Conservation (phyloP, 2,329 filamentous ascomycete genomes). For the Coniella lustricola region DNA sequence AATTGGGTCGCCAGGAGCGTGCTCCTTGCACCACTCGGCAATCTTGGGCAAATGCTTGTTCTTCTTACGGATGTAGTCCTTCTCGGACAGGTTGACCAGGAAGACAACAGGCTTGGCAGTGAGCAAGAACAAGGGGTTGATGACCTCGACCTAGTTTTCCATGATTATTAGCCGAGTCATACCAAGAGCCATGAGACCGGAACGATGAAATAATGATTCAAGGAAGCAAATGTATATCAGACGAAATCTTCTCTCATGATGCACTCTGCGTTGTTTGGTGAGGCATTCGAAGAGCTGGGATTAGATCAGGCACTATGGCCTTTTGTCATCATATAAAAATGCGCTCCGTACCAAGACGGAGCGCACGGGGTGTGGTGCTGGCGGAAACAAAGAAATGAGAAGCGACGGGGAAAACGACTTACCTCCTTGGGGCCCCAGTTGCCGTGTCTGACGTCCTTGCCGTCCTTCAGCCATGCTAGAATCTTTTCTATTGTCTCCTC, state of each 20-base stretch:
- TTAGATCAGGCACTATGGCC: slow-evolving; percentile 89
- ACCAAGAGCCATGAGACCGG: slow-evolving; percentile 4
- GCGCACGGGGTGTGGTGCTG: slow-evolving; percentile 19
- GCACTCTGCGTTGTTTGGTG: slow-evolving; percentile 65
- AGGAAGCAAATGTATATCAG: slow-evolving; percentile 44
- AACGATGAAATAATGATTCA: slow-evolving; percentile 6
- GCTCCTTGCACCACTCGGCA: slow-evolving; percentile 89
- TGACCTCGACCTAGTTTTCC: slow-evolving; percentile 73
- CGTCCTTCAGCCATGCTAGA: slow-evolving; percentile 71
- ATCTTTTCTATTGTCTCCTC: slow-evolving; percentile 91
- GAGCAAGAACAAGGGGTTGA: slow-evolving; percentile 92
- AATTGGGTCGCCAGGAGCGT: slow-evolving; percentile 81
- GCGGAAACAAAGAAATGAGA: slow-evolving; percentile 17
- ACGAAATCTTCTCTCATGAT: slow-evolving; percentile 79
- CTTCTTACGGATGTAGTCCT: slow-evolving; percentile 96
- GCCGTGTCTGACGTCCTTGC: slow-evolving; percentile 90
- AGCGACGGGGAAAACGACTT: slow-evolving; percentile 34
- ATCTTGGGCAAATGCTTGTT: slow-evolving; percentile 97
- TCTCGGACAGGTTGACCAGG: slow-evolving; percentile 94
- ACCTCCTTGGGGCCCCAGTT: slow-evolving; percentile 94
- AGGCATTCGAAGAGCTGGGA: slow-evolving; percentile 99
- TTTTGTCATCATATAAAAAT: slow-evolving; percentile 89
- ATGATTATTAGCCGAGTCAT: slow-evolving; percentile 23
- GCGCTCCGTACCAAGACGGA: not conserved
- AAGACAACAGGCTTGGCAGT: slow-evolving; percentile 96